Evolutionary conservation across 176 grass and related monocot species (phyloP).

Genomic region (Dactylis glomerata): DNA sequence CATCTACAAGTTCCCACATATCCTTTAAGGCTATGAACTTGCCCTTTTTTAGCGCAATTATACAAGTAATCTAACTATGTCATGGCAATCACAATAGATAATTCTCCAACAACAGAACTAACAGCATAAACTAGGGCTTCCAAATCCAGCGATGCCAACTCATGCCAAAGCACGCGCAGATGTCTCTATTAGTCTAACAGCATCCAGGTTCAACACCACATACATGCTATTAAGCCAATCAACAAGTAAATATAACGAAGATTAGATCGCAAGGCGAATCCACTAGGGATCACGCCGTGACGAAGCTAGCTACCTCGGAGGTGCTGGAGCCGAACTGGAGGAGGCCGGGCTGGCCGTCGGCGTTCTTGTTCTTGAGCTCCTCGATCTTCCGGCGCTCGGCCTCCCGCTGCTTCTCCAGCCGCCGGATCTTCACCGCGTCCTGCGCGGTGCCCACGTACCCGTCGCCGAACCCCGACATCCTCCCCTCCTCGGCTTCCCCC

Average conservation of each 20-base stretch:
- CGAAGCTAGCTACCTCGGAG: slow-evolving; percentile 58
- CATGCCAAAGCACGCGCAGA: background rate
- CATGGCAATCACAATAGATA: background rate
- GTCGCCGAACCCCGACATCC: slow-evolving; percentile 92
- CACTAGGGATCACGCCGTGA: background rate
- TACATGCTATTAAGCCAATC: background rate
- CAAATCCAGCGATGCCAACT: background rate
- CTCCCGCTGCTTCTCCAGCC: slow-evolving; percentile 97
- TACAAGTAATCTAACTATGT: background rate
- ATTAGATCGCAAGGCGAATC: background rate
- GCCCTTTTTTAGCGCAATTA: background rate
- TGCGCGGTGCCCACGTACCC: slow-evolving; percentile 94
- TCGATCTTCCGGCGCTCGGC: slow-evolving; percentile 94
- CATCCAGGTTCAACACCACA: background rate
- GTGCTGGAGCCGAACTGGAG: slow-evolving; percentile 99
- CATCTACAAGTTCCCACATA: background rate
- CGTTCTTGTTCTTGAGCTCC: slow-evolving; percentile 85
- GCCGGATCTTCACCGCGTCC: slow-evolving; percentile 93
- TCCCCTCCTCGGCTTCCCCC: background rate
- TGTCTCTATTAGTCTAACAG: background rate
- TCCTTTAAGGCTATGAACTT: background rate
- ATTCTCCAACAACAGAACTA: background rate
- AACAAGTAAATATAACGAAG: background rate
- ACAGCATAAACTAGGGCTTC: background rate
- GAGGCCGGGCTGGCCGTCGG: slow-evolving; percentile 74